Evolutionary conservation across 228 moss, liverwort and hornwort species (phyloP), one percentile per base, ranked within the genome.

Genomic region (Sphagnum magellanicum): DNA sequence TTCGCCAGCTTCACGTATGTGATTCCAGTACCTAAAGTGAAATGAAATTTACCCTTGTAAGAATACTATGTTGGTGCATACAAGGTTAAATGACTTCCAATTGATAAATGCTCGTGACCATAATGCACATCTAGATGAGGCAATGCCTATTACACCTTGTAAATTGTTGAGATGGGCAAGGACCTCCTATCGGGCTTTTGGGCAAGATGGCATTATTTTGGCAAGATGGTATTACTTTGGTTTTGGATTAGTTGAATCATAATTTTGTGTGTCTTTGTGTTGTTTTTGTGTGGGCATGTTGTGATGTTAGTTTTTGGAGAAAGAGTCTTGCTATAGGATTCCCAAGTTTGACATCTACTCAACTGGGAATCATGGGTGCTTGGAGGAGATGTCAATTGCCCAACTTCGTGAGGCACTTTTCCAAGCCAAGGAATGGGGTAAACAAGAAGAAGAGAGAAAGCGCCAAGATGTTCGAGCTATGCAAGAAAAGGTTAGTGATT

Each of bases 351-450:
- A 83, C 63, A 77, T 83, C 16, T 61, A 73, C 4, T 64, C 79
- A 49, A 69, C 57, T 55, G 68, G 70, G 57, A 70, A 75, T 48
- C 79, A 83, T 67, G 72, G 75, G 0, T 73, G 16, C 0, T 0
- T 79, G 12, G 61, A 63, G 6, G 83, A 83, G 67, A 77, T 83
- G 79, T 83, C 83, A 6, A 79, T 79, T 51, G 83, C 73, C 50
- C 67, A 77, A 51, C 74, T 79, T 13, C 68, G 77, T 57, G 52
- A 77, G 6, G 70, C 61, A 53, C 75, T 83, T 52, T 46, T 74
- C 7, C 58, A 63, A 72, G 66, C 72, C 10, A 83, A 83, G 57
- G 59, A 67, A 12, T 77, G 75, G 75, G 74, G 71, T 50, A 49
- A 53, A 59, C 67, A 77, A 12, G 79, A 79, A 50, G 70, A 68